A percentile compares a stretch with the other conserved stretches of the same genome.
phyloP scores from a whole-genome alignment of 2,329 filamentous ascomycete species.

The Harringtonia lauricola region DNA sequence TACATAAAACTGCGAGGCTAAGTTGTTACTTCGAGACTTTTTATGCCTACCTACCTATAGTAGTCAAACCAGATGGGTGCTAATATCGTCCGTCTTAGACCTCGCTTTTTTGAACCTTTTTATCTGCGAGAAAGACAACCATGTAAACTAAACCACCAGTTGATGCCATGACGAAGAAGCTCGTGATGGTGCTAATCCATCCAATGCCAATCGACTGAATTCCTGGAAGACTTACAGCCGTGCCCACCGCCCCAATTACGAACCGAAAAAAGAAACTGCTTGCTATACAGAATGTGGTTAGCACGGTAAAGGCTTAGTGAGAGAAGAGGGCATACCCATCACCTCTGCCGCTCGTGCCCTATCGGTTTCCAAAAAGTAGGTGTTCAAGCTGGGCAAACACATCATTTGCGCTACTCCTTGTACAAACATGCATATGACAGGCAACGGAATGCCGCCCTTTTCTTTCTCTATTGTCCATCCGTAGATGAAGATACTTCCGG shows the following conservation, averaged over 20 bases:
- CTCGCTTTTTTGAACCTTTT: too few relatives aligned
- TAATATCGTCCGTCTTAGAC: too few relatives aligned
- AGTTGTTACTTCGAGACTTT: too few relatives aligned
- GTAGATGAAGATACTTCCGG: conserved; percentile 33
- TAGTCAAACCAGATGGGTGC: too few relatives aligned
- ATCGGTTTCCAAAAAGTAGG: conserved; percentile 76
- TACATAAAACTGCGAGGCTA: too few relatives aligned
- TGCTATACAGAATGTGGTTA: conserved; percentile 28
- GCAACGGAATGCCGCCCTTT: conserved; percentile 34
- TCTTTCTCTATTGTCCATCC: conserved; percentile 39
- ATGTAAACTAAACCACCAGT: too few relatives aligned
- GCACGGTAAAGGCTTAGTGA: too few relatives aligned
- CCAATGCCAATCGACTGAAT: conserved; percentile 67
- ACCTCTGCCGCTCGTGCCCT: conserved; percentile 60
- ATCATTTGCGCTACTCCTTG: conserved; percentile 60
- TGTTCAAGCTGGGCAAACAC: conserved; percentile 59
- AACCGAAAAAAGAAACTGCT: conserved; percentile 75
- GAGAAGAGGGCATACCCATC: conserved; percentile 22
- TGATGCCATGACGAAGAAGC: conserved; percentile 36
- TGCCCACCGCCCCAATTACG: conserved; percentile 59
- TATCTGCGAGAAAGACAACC: too few relatives aligned
- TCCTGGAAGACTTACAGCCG: conserved; percentile 61
- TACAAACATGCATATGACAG: conserved; percentile 56
- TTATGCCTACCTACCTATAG: too few relatives aligned
- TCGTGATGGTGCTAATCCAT: conserved; percentile 66